Evolutionary conservation across 2,329 filamentous ascomycete genomes (phyloP).

Genomic region (Colletotrichum lentis): DNA sequence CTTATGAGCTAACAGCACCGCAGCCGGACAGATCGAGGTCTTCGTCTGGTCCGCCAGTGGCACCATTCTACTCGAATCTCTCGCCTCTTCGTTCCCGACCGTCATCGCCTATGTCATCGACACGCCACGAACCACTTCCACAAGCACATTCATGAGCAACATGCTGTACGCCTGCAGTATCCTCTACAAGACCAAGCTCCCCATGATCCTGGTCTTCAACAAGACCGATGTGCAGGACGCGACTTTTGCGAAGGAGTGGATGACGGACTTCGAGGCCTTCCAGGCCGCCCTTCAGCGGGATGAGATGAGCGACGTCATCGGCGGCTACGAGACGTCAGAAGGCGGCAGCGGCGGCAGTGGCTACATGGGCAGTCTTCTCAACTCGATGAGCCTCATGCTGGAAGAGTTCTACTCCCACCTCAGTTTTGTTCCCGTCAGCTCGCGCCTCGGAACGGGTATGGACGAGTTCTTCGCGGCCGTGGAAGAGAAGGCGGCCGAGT

Average conservation of each 20-base stretch:
- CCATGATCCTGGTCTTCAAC: conserved; percentile 99
- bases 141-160: conserved; percentile 98
- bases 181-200: conserved; percentile 96
- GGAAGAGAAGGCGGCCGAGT: conserved; percentile 85
- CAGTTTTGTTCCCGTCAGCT: conserved; percentile 90
- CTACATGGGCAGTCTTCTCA: conserved; percentile 95
- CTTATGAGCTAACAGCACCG: not conserved
- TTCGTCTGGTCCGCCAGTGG: conserved; percentile 98
- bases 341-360: conserved; percentile 78
- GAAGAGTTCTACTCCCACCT: conserved; percentile 98
- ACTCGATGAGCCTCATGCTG: conserved; percentile 97
- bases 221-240: conserved; percentile 97
- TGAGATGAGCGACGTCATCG: conserved; percentile 79
- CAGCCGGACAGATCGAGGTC: conserved; percentile 92
- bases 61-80: conserved; percentile 88
- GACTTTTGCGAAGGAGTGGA: conserved; percentile 95
- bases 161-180: conserved; percentile 99
- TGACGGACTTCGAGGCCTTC: conserved; percentile 98
- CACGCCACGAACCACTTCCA: conserved; percentile 90
- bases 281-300: conserved; percentile 84
- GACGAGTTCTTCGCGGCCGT: conserved; percentile 95
- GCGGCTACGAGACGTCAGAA: conserved; percentile 69
- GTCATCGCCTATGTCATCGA: conserved; percentile 98
- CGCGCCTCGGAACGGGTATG: conserved; percentile 89
- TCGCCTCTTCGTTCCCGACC: conserved; percentile 94